phyloP scores from a whole-genome alignment of 192 early-diverging fungal species.

The Coemansia sp. region DNA sequence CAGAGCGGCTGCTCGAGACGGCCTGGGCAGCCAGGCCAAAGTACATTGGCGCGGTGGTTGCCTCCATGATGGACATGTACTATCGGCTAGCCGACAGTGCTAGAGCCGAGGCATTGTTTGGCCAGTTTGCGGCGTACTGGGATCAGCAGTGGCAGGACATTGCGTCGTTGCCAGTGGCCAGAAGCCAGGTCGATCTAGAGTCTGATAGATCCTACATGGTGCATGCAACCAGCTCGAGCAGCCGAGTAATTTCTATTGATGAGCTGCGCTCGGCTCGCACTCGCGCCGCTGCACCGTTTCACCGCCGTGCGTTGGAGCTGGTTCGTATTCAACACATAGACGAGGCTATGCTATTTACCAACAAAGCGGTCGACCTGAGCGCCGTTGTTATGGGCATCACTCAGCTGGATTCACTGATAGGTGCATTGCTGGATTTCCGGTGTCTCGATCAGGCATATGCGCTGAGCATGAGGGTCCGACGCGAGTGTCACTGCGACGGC shows the following conservation, averaged over 20 bases:
- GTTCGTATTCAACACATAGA: conserved; percentile 1
- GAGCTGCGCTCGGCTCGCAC: conserved; percentile 10
- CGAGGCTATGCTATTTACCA: background rate
- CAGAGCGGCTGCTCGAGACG: conserved; percentile 20
- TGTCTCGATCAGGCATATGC: background rate
- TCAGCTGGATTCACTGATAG: background rate
- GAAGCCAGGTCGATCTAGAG: too few relatives aligned
- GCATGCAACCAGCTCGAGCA: too few relatives aligned
- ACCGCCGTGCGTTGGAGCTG: conserved; percentile 16
- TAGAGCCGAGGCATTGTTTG: conserved; percentile 15
- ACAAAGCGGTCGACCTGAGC: background rate
- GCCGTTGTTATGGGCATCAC: too few relatives aligned
- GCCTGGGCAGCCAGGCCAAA: background rate
- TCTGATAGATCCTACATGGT: too few relatives aligned
- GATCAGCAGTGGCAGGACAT: conserved; percentile 1
- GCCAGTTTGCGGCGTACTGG: conserved; percentile 8
- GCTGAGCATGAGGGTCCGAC: background rate
- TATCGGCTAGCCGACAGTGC: conserved; percentile 12
- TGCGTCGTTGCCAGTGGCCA: too few relatives aligned
- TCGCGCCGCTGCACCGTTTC: conserved; percentile 23
- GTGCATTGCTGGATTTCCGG: background rate
- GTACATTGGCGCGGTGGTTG: conserved; percentile 11
- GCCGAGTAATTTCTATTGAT: too few relatives aligned
- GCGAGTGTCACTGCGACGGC: too few relatives aligned
- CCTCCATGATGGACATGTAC: conserved; percentile 34